Base-by-base conservation (phyloP, 192 early-diverging fungal genomes). In the Chytriomyces confervae region DNA sequence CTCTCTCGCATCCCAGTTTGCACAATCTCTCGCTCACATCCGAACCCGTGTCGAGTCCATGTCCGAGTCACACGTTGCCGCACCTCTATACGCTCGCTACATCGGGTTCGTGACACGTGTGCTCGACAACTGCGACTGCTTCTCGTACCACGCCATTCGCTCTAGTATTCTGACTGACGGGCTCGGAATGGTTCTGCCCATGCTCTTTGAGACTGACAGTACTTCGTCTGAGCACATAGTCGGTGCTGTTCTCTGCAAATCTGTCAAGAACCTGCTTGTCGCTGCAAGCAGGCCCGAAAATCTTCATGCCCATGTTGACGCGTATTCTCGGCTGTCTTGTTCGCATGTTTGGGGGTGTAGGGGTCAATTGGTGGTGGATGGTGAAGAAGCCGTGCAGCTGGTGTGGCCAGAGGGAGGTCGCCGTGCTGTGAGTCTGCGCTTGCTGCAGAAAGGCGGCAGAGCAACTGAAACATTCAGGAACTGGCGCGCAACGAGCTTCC, bases 91-190 rank as follows among this genome's bases (percentile, higher is more conserved):
- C 57, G 57, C 57, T n/a, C 57, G 16, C 57, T 61, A 61, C 57
- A 18, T 61, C 57, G 57, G 57, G 3, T 61, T 61, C 57, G 23
- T 61, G 1, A 61, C 5, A 2, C 57, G 57, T 2, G 23, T 61
- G 57, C 23, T 61, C 18, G 23, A 61, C 18, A 61, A 61, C 57
- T 61, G 57, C 5, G 57, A 61, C 23, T 61, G 57, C 57, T 61
- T 61, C 57, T 61, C 57, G 16, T 61, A 61, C 57, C 16, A 23
- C 57, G 57, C 57, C 57, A 61, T 61, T n/a, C 57, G 57, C 57
- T 18, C 16, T n/a, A 4, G 23, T n/a, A 61, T 61, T 61, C 23
- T 61, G 57, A 61, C 57, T 1, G 57, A 61, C 23, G 57, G 16
- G 1, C 57, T 61, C 23, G 57, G 57, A 61, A 5, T 61, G 1